A percentile compares a stretch with the other conserved stretches of the same genome.
Conservation (phyloP, 2,329 filamentous ascomycete genomes). For the Aureobasidium melanogenum region DNA sequence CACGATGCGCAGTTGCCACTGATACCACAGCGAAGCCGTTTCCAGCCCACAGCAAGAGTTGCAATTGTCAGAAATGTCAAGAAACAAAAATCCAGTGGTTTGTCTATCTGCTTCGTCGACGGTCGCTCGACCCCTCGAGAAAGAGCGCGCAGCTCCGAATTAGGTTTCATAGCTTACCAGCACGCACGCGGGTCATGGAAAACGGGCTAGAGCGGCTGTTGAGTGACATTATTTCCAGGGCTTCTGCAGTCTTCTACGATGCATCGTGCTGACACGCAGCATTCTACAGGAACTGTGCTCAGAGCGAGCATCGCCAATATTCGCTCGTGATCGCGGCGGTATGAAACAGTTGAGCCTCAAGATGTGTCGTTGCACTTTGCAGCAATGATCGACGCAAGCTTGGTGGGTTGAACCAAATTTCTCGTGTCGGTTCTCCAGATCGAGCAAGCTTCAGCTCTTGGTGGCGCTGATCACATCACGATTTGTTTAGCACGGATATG, state of each 20-base stretch:
- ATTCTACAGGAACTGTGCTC: neutral
- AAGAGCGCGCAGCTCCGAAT: neutral
- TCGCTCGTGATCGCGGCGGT: neutral
- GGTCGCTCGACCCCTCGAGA: neutral
- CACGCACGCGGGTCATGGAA: neutral
- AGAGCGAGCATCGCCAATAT: neutral
- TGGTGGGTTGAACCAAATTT: neutral
- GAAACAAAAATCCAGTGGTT: neutral
- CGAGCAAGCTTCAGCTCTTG: neutral
- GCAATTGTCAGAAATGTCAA: neutral
- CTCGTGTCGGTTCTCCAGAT: neutral
- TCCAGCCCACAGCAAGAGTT: neutral
- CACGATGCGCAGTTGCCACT: neutral
- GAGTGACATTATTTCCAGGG: neutral
- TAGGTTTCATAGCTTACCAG: constrained; percentile 10
- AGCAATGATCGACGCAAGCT: constrained; percentile 1
- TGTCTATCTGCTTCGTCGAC: neutral
- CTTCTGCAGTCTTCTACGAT: constrained; percentile 1
- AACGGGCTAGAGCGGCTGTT: neutral
- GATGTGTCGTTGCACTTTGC: neutral
- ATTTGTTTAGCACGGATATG: neutral
- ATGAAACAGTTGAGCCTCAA: neutral
- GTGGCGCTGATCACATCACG: neutral
- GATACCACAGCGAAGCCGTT: neutral
- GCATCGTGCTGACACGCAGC: neutral